Evolutionary conservation across 345 rosid genomes (phyloP).

Genomic region (Ceriops decandra): DNA sequence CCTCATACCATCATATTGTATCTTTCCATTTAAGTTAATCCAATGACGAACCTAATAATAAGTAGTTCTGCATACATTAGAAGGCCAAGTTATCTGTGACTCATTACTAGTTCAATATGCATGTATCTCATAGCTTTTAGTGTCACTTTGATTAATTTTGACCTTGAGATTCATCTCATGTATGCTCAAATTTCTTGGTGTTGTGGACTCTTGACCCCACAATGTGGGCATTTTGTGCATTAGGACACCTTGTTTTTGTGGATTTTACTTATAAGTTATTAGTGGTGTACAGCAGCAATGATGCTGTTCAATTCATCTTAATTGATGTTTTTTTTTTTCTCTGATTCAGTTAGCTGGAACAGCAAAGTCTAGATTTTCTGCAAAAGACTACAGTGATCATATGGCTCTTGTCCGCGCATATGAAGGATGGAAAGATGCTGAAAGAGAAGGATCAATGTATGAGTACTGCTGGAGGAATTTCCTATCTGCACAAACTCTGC

Average conservation of each 20-base stretch:
- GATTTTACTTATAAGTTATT: neutral
- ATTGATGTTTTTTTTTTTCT: slow-evolving; percentile 17
- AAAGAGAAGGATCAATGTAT: slow-evolving; percentile 87
- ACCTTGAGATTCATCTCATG: neutral
- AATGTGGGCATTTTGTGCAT: too few species aligned
- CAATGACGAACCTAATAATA: too few species aligned
- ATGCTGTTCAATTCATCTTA: neutral
- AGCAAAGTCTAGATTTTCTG: slow-evolving; percentile 92
- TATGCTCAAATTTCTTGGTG: neutral
- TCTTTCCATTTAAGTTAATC: too few species aligned
- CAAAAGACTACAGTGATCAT: slow-evolving; percentile 98
- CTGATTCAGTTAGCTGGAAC: slow-evolving; percentile 75
- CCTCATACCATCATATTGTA: too few species aligned
- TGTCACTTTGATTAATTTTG: too few species aligned
- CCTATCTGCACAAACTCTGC: slow-evolving; percentile 90
- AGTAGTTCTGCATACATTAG: too few species aligned
- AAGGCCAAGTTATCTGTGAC: too few species aligned
- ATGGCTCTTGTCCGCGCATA: slow-evolving; percentile 99
- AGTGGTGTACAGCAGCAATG: neutral
- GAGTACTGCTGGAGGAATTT: slow-evolving; percentile 99
- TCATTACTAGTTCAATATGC: too few species aligned
- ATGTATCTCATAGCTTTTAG: too few species aligned
- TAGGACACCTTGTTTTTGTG: neutral
- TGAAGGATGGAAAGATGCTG: slow-evolving; percentile 99
- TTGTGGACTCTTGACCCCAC: neutral